Evolutionary conservation across 441 rosid genomes (phyloP).

Genomic region (Croton laevigatus): DNA sequence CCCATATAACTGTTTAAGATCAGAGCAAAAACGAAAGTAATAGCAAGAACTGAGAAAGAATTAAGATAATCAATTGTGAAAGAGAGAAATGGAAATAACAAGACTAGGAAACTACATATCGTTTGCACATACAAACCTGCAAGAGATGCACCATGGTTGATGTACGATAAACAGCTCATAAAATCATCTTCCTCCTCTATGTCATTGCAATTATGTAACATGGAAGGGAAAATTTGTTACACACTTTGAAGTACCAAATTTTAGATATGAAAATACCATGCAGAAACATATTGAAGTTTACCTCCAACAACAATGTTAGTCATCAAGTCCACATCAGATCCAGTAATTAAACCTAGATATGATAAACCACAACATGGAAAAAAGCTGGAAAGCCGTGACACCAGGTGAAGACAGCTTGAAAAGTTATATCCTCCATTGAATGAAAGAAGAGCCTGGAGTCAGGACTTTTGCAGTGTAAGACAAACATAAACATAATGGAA

Average conservation of each 20-base stretch:
- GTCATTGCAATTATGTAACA: slow-evolving; percentile 20
- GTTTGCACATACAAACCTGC: slow-evolving; percentile 43
- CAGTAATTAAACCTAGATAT: slow-evolving; percentile 64
- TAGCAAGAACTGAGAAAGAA: slow-evolving; percentile 11
- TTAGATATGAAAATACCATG: slow-evolving; percentile 9
- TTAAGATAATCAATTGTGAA: background rate
- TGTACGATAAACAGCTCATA: slow-evolving; percentile 38
- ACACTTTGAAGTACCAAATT: background rate
- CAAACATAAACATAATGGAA: background rate
- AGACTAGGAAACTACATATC: slow-evolving; percentile 1
- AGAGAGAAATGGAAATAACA: background rate
- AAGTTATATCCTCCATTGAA: slow-evolving; percentile 37
- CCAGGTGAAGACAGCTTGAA: slow-evolving; percentile 39
- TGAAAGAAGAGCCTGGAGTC: slow-evolving; percentile 64
- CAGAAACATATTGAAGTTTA: slow-evolving; percentile 19
- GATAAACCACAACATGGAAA: slow-evolving; percentile 58
- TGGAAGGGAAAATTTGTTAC: background rate
- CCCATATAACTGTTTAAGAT: slow-evolving; percentile 65
- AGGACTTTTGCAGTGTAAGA: slow-evolving; percentile 19
- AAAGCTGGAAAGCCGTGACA: slow-evolving; percentile 43
- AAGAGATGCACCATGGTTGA: slow-evolving; percentile 73
- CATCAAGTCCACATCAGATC: slow-evolving; percentile 47
- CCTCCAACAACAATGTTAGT: slow-evolving; percentile 42
- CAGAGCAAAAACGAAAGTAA: slow-evolving; percentile 13
- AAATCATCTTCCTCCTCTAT: slow-evolving; percentile 55